Evolutionary conservation across 139 green algal species (phyloP).

Genomic region (Picochlorum sp.): DNA sequence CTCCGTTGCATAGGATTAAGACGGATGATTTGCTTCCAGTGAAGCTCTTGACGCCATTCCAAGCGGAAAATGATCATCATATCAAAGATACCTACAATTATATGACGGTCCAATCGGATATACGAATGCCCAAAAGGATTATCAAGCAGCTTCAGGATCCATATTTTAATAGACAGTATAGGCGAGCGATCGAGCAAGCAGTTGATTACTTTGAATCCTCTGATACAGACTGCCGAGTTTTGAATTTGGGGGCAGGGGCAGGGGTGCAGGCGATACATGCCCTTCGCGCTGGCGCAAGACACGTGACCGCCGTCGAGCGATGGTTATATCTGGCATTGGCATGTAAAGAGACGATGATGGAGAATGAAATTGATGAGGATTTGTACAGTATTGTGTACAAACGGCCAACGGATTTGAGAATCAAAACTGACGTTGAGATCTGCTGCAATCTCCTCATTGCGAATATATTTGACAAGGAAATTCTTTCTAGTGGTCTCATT

Average conservation of each 20-base stretch:
- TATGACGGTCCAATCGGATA: constrained; percentile 63
- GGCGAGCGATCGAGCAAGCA: constrained; percentile 27
- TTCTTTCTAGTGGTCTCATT: constrained; percentile 56
- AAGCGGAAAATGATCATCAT: constrained; percentile 72
- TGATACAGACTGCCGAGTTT: constrained; percentile 52
- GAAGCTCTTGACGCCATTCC: constrained; percentile 57
- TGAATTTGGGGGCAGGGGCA: constrained; percentile 50
- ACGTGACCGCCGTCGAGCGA: constrained; percentile 65
- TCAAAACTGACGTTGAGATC: constrained; percentile 51
- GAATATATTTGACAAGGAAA: constrained; percentile 63
- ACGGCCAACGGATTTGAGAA: constrained; percentile 54
- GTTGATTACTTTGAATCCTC: constrained; percentile 19
- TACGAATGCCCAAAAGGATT: constrained; percentile 45
- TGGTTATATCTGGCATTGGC: constrained; percentile 71
- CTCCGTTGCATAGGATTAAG: constrained; percentile 47
- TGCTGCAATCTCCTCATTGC: constrained; percentile 57
- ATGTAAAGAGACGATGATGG: constrained; percentile 48
- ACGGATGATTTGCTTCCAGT: constrained; percentile 55
- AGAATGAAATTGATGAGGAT: constrained; percentile 33
- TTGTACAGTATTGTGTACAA: constrained; percentile 53
- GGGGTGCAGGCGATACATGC: constrained; percentile 53
- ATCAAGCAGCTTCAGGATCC: constrained; percentile 40
- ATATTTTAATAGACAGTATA: constrained; percentile 20
- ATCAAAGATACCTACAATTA: constrained; percentile 84
- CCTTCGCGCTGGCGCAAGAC: constrained; percentile 54